Evolutionary conservation across 768 basidiomycete species (phyloP).

Genomic region (Lentinula lateritia): DNA sequence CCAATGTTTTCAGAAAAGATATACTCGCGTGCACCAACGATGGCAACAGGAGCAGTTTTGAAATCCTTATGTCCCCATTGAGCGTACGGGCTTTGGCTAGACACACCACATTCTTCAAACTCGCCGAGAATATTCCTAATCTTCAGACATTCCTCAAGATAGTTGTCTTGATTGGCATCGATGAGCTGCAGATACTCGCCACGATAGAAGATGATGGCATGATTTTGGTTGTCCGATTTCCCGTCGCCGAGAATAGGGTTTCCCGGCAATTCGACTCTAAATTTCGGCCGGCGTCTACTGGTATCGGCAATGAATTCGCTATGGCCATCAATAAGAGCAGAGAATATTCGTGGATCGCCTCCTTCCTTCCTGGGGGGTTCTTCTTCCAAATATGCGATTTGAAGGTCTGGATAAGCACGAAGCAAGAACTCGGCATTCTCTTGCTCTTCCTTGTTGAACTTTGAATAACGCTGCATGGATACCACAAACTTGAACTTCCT

Average conservation of each 20-base stretch:
- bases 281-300: conserved; percentile 89
- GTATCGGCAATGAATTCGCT: conserved; percentile 91
- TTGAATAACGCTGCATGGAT: conserved; percentile 98
- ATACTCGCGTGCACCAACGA: conserved; percentile 98
- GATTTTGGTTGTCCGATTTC: conserved; percentile 99
- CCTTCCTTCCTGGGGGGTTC: conserved; percentile 92
- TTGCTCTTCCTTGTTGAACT: conserved; percentile 99
- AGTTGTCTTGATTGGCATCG: conserved; percentile 99
- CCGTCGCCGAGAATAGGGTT: conserved; percentile 99
- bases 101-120: conserved; percentile 89
- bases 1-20: conserved; percentile 99
- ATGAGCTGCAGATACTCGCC: conserved; percentile 99
- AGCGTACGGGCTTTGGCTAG: conserved; percentile 87
- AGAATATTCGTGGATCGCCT: conserved; percentile 92
- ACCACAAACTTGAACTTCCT: conserved; percentile 99
- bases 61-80: conserved; percentile 88
- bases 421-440: conserved; percentile 98
- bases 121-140: conserved; percentile 97
- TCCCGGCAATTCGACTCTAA: conserved; percentile 96
- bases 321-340: conserved; percentile 95
- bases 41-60: conserved; percentile 85
- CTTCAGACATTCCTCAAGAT: conserved; percentile 98
- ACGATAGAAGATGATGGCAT: conserved; percentile 98
- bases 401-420: conserved; percentile 96
- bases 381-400: conserved; percentile 98